Percentiles rank a stretch among this genome's conserved stretches.
phyloP scores from a whole-genome alignment of 306 rosid species.

The Vigna nakashimae region DNA sequence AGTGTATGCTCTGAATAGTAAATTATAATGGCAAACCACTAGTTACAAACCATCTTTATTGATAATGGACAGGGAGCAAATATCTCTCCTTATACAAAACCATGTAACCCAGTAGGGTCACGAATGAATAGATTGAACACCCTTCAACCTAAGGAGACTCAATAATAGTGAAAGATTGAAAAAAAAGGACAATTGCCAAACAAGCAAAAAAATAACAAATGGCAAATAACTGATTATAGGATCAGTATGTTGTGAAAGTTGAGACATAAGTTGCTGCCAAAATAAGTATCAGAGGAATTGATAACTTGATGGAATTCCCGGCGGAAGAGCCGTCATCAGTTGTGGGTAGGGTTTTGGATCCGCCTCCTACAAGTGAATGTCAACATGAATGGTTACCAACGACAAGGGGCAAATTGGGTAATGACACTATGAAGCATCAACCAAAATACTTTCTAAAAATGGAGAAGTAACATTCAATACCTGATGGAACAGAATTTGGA shows the following conservation, averaged over 20 bases:
- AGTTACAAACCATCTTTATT: slow-evolving; percentile 49
- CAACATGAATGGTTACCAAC: slow-evolving; percentile 33
- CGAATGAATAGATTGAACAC: slow-evolving; percentile 48
- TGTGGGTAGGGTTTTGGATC: slow-evolving; percentile 74
- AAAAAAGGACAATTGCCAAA: slow-evolving; percentile 25
- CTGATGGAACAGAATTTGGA: slow-evolving; percentile 74
- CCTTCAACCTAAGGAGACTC: slow-evolving; percentile 37
- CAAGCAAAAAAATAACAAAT: slow-evolving; percentile 12
- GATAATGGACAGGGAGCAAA: slow-evolving; percentile 39
- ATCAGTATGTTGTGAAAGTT: slow-evolving; percentile 51
- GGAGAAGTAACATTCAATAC: slow-evolving; percentile 47
- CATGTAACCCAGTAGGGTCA: slow-evolving; percentile 43
- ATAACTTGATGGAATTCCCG: slow-evolving; percentile 62
- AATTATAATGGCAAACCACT: slow-evolving; percentile 37
- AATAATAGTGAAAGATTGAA: slow-evolving; percentile 10
- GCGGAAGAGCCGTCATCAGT: slow-evolving; percentile 60
- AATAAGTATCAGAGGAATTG: slow-evolving; percentile 57
- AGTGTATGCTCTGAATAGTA: neutral
- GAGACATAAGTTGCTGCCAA: slow-evolving; percentile 57
- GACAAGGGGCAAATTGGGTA: slow-evolving; percentile 15
- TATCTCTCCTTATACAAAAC: slow-evolving; percentile 42
- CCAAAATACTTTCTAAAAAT: neutral
- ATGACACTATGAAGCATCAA: slow-evolving; percentile 16
- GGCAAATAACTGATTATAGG: slow-evolving; percentile 40
- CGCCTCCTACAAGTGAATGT: slow-evolving; percentile 60